Percentiles rank a stretch among this genome's conserved stretches.
phyloP scores from a whole-genome alignment of 176 grass and related monocot genomes.

The Coix lacrymajobi region DNA sequence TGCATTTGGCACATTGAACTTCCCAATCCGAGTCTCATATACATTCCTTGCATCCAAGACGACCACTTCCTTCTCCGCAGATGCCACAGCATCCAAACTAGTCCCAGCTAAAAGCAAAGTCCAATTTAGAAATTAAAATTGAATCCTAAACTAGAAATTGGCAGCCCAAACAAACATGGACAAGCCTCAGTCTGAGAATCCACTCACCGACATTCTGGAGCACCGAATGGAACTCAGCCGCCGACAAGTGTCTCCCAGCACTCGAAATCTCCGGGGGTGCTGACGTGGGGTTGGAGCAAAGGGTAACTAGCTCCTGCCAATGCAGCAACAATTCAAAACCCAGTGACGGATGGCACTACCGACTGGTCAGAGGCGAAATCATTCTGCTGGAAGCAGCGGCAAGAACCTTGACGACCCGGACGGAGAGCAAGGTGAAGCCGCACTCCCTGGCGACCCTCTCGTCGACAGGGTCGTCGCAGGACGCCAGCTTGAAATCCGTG shows the following conservation, averaged over 20 bases:
- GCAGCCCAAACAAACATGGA: background rate
- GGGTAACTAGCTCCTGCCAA: conserved; percentile 84
- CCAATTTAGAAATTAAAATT: background rate
- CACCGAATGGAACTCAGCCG: conserved; percentile 64
- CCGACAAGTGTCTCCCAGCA: conserved; percentile 64
- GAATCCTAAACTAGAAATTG: background rate
- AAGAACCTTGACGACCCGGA: conserved; percentile 73
- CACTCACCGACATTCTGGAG: conserved; percentile 62
- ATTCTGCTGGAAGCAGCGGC: background rate
- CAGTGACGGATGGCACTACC: background rate
- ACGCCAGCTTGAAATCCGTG: conserved; percentile 88
- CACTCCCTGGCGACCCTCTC: conserved; percentile 65
- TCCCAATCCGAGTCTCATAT: conserved; percentile 89
- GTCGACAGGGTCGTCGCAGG: conserved; percentile 60
- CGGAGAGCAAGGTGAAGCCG: conserved; percentile 75
- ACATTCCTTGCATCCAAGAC: conserved; percentile 85
- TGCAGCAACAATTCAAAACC: conserved; percentile 1
- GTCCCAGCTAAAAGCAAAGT: background rate
- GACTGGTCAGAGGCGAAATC: background rate
- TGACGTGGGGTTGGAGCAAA: conserved; percentile 46
- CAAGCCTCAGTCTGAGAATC: background rate
- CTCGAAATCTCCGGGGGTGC: conserved; percentile 45
- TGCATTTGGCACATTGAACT: conserved; percentile 70
- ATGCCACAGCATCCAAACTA: conserved; percentile 13
- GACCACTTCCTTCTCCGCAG: conserved; percentile 39